Percentiles rank a stretch among this genome's conserved stretches.
Conservation (phyloP, 2,329 filamentous ascomycete genomes). For the Trichophyton simii region DNA sequence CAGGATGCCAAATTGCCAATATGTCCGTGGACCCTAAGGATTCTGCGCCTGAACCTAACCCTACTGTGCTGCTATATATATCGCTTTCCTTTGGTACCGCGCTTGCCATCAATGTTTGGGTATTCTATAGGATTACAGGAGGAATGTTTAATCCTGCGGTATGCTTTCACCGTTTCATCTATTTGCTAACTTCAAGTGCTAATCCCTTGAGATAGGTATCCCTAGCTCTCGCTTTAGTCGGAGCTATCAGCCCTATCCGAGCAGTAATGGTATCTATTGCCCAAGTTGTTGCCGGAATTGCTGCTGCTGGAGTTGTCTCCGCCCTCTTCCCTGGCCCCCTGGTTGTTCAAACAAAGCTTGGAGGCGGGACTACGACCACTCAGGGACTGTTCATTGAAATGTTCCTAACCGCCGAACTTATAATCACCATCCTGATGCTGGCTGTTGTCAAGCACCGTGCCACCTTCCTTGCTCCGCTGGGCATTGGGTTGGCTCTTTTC, state of each 20-base stretch:
- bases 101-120: slow-evolving; percentile 42
- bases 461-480: slow-evolving; percentile 58
- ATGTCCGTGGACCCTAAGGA: slow-evolving; percentile 17
- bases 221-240: slow-evolving; percentile 47
- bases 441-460: slow-evolving; percentile 62
- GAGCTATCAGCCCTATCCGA: slow-evolving; percentile 43
- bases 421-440: slow-evolving; percentile 56
- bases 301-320: slow-evolving; percentile 45
- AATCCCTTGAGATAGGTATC: slow-evolving; percentile 33
- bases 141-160: slow-evolving; percentile 42
- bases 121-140: slow-evolving; percentile 42
- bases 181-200: background rate
- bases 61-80: slow-evolving; percentile 30
- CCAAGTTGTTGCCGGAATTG: slow-evolving; percentile 48
- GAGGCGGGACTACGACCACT: slow-evolving; percentile 38
- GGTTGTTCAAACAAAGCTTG: slow-evolving; percentile 45
- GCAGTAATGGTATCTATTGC: slow-evolving; percentile 42
- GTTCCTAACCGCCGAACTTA: slow-evolving; percentile 51
- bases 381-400: slow-evolving; percentile 56
- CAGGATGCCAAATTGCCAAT: slow-evolving; percentile 36
- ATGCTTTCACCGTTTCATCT: slow-evolving; percentile 10
- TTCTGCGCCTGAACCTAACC: slow-evolving; percentile 20
- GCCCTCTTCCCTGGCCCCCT: slow-evolving; percentile 47
- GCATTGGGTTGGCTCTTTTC: slow-evolving; percentile 60
- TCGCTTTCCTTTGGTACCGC: slow-evolving; percentile 35